A percentile compares a stretch with the other conserved stretches of the same genome.
Evolutionary conservation across 345 rosid genomes (phyloP).

Genomic region (Euphorbia tirucalli): DNA sequence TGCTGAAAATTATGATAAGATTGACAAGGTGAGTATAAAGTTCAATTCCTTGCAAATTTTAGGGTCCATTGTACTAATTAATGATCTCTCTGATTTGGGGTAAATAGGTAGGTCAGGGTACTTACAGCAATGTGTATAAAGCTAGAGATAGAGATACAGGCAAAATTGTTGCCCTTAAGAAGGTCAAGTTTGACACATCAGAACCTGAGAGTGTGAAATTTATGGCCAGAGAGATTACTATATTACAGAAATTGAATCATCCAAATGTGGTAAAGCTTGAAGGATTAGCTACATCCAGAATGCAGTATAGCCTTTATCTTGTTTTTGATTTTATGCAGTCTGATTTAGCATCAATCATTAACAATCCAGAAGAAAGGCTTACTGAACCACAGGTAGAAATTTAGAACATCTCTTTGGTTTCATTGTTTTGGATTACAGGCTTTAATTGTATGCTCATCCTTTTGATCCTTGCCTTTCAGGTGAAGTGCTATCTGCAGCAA

Average conservation of each 20-base stretch:
- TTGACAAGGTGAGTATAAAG: slow-evolving; percentile 53
- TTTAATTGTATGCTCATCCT: slow-evolving; percentile 5
- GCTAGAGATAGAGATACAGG: slow-evolving; percentile 68
- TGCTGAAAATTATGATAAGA: slow-evolving; percentile 56
- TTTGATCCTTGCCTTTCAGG: slow-evolving; percentile 32
- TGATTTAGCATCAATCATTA: slow-evolving; percentile 48
- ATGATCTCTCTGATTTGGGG: slow-evolving; percentile 13
- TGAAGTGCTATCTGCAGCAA: slow-evolving; percentile 57
- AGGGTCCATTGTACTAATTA: neutral
- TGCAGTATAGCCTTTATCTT: slow-evolving; percentile 68
- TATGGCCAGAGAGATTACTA: slow-evolving; percentile 69
- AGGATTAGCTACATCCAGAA: slow-evolving; percentile 69
- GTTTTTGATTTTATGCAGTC: slow-evolving; percentile 68
- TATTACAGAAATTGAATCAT: slow-evolving; percentile 61
- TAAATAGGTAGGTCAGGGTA: slow-evolving; percentile 62
- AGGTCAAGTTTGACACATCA: slow-evolving; percentile 63
- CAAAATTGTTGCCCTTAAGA: slow-evolving; percentile 73
- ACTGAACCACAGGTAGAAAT: slow-evolving; percentile 60
- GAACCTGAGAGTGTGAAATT: slow-evolving; percentile 79
- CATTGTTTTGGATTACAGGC: neutral
- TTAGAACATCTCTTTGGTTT: neutral
- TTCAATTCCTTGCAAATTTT: too few species aligned
- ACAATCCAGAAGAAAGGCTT: slow-evolving; percentile 41
- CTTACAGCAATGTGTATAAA: slow-evolving; percentile 77
- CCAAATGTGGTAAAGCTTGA: slow-evolving; percentile 71